Evolutionary conservation across 257 asterid genomes (phyloP).

Genomic region (Paulownia fortunei): DNA sequence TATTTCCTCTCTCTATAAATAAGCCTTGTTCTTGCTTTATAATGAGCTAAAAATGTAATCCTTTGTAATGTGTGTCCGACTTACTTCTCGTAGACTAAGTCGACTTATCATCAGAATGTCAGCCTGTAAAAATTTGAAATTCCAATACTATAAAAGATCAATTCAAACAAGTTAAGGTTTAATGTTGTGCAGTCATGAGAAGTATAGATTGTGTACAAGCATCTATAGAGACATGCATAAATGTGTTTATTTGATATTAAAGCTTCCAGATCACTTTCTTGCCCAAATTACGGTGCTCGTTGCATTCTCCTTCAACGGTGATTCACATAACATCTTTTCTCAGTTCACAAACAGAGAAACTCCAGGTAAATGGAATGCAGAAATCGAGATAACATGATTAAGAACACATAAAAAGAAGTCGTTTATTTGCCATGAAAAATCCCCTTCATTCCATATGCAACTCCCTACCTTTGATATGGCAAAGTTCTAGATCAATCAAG

Average conservation of each 20-base stretch:
- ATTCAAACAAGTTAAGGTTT: not conserved
- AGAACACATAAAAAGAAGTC: not conserved
- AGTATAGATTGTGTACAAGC: conserved; percentile 5
- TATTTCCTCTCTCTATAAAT: not conserved
- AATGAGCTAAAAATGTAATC: not conserved
- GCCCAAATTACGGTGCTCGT: not conserved
- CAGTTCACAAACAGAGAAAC: conserved; percentile 16
- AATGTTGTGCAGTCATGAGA: conserved; percentile 12
- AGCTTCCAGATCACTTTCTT: conserved; percentile 22
- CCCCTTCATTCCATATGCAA: not conserved
- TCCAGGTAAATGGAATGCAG: conserved; percentile 9
- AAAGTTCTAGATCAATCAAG: conserved; percentile 14
- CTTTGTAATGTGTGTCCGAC: not conserved
- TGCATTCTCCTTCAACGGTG: not conserved
- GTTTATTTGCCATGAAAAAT: not conserved
- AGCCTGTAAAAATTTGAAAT: not conserved
- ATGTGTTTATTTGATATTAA: conserved; percentile 1
- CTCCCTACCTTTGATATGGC: conserved; percentile 1
- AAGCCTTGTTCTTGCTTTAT: not conserved
- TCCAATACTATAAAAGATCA: not conserved
- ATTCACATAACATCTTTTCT: not conserved
- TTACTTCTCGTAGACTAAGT: not conserved
- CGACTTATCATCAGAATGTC: conserved; percentile 11
- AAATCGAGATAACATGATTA: not conserved
- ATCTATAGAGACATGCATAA: not conserved